phyloP scores from a whole-genome alignment of 768 basidiomycete genomes.

The Lactarius sanguifluus region DNA sequence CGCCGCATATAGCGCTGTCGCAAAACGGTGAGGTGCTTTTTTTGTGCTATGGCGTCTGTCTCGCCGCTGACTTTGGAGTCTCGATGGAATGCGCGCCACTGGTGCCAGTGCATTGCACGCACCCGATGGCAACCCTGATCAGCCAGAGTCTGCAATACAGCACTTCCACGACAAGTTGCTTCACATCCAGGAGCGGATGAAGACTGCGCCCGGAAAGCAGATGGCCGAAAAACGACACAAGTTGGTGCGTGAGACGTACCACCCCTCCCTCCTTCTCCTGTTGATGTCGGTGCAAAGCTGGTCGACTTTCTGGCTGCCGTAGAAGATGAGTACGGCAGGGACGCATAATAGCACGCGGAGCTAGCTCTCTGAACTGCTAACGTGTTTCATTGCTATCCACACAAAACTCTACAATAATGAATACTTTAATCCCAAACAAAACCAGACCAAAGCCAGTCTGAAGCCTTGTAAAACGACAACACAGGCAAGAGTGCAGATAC shows the following conservation, averaged over 20 bases:
- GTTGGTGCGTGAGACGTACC: conserved; percentile 46
- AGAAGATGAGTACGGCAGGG: conserved; percentile 49
- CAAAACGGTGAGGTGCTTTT: conserved; percentile 35
- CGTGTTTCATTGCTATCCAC: neutral
- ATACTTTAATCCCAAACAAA: conserved; percentile 19
- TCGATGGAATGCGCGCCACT: conserved; percentile 30
- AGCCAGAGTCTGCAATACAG: conserved; percentile 57
- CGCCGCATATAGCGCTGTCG: conserved; percentile 45
- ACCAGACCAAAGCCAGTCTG: neutral
- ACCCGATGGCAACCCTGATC: conserved; percentile 48
- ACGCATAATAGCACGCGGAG: neutral
- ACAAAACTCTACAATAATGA: conserved; percentile 17
- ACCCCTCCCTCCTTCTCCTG: conserved; percentile 2
- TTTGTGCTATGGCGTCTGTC: neutral
- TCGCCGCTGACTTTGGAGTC: too few relatives aligned
- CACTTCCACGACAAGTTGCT: conserved; percentile 89
- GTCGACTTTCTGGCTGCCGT: conserved; percentile 59
- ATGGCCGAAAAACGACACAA: conserved; percentile 73
- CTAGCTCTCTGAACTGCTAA: neutral
- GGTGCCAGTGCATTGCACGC: conserved; percentile 43
- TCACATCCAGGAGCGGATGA: conserved; percentile 68
- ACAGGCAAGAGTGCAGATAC: neutral
- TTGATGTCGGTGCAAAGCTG: conserved; percentile 45
- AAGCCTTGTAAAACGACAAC: neutral
- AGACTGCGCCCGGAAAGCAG: conserved; percentile 68